These are phyloP conservation scores for Beauveria medogensis DNA, from an alignment of 2,329 filamentous ascomycete genomes.

Conservation along the genomic window DNA sequence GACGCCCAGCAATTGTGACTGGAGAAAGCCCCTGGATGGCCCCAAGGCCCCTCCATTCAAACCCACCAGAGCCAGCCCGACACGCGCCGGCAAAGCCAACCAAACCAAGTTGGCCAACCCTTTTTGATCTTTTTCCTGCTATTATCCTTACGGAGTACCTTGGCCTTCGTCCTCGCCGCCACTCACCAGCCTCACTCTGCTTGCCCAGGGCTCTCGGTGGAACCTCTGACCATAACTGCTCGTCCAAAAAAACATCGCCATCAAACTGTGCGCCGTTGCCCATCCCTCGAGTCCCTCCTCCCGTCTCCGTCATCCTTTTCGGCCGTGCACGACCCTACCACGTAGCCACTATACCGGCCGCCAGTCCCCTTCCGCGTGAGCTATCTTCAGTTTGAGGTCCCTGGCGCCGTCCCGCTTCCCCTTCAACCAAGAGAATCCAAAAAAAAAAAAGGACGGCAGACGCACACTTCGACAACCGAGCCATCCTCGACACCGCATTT, in stretches of 20 bases:
- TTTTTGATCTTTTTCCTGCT: neutral
- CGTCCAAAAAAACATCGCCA: conserved; percentile 1
- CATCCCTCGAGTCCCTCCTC: neutral
- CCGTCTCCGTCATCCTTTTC: neutral
- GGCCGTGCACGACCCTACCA: neutral
- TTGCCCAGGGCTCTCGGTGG: conserved; percentile 2
- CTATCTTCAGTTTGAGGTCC: neutral
- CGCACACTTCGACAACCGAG: neutral
- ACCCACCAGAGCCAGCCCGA: neutral
- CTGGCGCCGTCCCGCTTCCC: conserved; percentile 5
- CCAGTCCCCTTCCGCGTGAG: neutral
- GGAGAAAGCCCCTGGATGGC: neutral
- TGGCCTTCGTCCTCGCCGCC: neutral
- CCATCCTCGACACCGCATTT: neutral
- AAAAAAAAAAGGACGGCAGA: neutral
- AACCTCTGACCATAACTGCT: conserved; percentile 5
- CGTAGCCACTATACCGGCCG: neutral
- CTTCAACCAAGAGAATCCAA: neutral
- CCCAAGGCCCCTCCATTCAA: neutral
- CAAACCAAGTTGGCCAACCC: neutral
- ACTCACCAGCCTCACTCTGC: conserved; percentile 5
- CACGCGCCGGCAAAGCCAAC: neutral
- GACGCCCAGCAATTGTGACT: too few species aligned
- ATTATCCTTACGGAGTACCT: too few species aligned
- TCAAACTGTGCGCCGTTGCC: neutral